Evolutionary conservation across 495 filamentous ascomycete species (phyloP), one percentile per base, ranked within the genome.

Genomic region (Trichoderma gamsii): DNA sequence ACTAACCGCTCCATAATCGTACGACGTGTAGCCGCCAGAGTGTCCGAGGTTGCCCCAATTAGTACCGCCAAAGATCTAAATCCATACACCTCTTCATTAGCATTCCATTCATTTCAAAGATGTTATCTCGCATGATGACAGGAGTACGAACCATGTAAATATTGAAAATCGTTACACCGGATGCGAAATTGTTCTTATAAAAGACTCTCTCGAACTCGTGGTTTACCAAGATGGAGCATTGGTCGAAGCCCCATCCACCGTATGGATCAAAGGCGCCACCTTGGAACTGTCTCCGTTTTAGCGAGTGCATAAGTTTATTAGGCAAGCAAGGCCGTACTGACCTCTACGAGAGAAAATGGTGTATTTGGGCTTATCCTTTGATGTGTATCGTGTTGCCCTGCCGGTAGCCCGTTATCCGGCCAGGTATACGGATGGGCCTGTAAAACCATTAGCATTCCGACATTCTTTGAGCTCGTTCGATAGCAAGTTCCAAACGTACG

Each of bases 1-100:
- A 61, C 70, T 15, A 64, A 76, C 74, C 41, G 88, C 84, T 46
- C 84, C 87, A 71, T 91, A 92, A 71, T 92, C 88, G 71, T 92
- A 92, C 3, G 84, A 88, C 2, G 90, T 90, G 72, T 92, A 92
- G 16, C 88, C 88, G 18, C 85, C 87, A 3, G 89, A 83, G 70
- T 90, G 83, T 0, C 90, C 90, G 38, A 93, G 75, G 71, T 93
- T 93, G 15, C 91, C 91, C 91, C 90, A 94, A 75, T 94, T 95
- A 2, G 90, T 91, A n/a, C 89, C 90, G 43, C 90, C 90, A 59
- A 81, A 89, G 1, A 79, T 86, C 86, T 88, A 27, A 49, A 49
- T 46, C 69, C 51, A 44, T 41, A 46, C 32, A 27, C 56, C 43
- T 73, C 11, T 29, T 61, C 49, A 52, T 11, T 11, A 23, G 13